Evolutionary conservation across 371 early-diverging fungal genomes (phyloP), one percentile per base, ranked within the genome.

Genomic region (Mortierella sp.): DNA sequence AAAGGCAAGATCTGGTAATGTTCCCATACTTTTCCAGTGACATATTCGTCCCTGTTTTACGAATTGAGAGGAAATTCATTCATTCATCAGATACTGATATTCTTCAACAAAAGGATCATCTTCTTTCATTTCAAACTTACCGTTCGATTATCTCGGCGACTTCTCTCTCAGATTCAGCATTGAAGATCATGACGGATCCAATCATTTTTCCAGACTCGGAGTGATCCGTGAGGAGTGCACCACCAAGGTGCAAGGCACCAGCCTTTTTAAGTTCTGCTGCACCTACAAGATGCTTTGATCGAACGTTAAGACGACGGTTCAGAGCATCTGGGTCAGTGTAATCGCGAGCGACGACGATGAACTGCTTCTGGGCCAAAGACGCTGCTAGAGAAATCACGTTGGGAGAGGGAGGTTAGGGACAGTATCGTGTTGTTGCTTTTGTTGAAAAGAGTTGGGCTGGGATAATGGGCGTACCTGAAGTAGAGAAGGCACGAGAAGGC

Each of bases 11-110:
- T 81, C 11, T 87, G 83, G 70, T 78, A 86, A 38, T 83, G 83
- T 48, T 89, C 86, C 92, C 92, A 92, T 9, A 92, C 92, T 47
- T 87, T 88, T 41, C 84, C 87, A 4, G 77, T 83, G 21, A 85
- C 77, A 72, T 92, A 92, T 24, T 83, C 84, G 69, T 92, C 92
- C 10, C 71, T 77, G 33, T 15, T 8, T 8, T 55, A 36, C 16
- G 28, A 53, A 40, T 45, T 11, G 52, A 19, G 47, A 24, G 15
- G 45, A 45, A 7, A 45, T 38, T 28, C 28, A 28, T 28, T 28
- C 28, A 43, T 28, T 7, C 36, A 43, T 47, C 10, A 4, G 22
- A 24, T 48, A 45, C 33, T 36, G 36, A 5, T 58, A 7, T 58
- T 36, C 58, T 36, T 16, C 32, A 16, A 13, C 36, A 43, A 43